Evolutionary conservation across 164 flowering plant species (phyloP).

Genomic region (Kingdonia uniflora): DNA sequence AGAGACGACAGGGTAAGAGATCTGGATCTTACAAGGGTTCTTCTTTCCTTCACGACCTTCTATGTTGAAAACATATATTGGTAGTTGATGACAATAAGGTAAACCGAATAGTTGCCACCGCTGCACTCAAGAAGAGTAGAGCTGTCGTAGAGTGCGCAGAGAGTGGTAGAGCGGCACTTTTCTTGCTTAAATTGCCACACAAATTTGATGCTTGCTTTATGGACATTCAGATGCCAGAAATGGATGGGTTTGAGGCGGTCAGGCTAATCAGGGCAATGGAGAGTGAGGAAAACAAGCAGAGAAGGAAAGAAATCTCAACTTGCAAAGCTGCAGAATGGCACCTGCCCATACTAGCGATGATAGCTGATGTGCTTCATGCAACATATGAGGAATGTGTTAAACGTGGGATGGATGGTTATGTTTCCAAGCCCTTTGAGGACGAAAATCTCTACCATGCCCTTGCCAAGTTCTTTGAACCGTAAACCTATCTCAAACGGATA

Average conservation of each 20-base stretch:
- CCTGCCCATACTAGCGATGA: slow-evolving; percentile 86
- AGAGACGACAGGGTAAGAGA: slow-evolving; percentile 38
- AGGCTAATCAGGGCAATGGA: slow-evolving; percentile 62
- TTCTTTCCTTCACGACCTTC: slow-evolving; percentile 36
- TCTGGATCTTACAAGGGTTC: too few species aligned
- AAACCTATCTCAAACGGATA: slow-evolving; percentile 16
- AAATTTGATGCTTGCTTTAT: slow-evolving; percentile 91
- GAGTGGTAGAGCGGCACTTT: slow-evolving; percentile 72
- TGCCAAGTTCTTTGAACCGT: slow-evolving; percentile 53
- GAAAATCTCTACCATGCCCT: slow-evolving; percentile 77
- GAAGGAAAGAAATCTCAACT: slow-evolving; percentile 18
- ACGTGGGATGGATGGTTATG: slow-evolving; percentile 93
- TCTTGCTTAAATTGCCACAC: slow-evolving; percentile 61
- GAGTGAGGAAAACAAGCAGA: slow-evolving; percentile 40
- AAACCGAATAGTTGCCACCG: slow-evolving; percentile 86
- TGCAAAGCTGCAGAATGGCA: slow-evolving; percentile 31
- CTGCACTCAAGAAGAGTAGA: slow-evolving; percentile 83
- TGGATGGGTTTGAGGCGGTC: slow-evolving; percentile 97
- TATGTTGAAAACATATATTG: slow-evolving; percentile 68
- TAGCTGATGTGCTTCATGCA: slow-evolving; percentile 91
- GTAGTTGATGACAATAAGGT: slow-evolving; percentile 90
- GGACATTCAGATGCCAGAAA: slow-evolving; percentile 99
- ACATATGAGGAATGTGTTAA: slow-evolving; percentile 69
- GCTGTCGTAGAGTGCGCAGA: slow-evolving; percentile 78
- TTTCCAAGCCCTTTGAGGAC: slow-evolving; percentile 89